Conservation (phyloP, 139 green algal species). For the Pycnococcus provasolii region DNA sequence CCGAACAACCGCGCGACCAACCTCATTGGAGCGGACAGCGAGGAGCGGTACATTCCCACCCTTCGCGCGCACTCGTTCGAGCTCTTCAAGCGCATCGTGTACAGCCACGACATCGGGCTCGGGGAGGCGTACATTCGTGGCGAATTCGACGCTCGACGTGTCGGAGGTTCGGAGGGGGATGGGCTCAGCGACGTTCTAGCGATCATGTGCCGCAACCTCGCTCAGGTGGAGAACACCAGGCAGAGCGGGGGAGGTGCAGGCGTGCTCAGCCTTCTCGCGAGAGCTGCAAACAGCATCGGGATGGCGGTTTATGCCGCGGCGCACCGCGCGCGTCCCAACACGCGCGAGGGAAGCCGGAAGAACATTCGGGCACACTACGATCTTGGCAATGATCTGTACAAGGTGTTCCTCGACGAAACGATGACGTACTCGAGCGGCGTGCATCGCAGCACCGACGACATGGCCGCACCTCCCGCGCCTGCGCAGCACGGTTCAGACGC, state of each 20-base stretch:
- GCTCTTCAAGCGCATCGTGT: conserved; percentile 66
- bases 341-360: not conserved
- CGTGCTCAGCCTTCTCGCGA: not conserved
- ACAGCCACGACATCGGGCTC: conserved; percentile 68
- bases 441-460: conserved; percentile 17
- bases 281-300: not conserved
- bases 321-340: too few relatives aligned
- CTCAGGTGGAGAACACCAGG: not conserved
- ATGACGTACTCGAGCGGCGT: conserved; percentile 89
- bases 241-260: not conserved
- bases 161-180: too few relatives aligned
- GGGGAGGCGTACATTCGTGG: conserved; percentile 85
- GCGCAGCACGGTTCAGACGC: not conserved
- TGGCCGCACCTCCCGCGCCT: too few relatives aligned
- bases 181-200: conserved; percentile 26
- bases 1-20: too few relatives aligned
- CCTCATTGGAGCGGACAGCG: too few relatives aligned
- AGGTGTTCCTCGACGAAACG: conserved; percentile 79
- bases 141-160: conserved; percentile 44
- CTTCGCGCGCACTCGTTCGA: too few relatives aligned
- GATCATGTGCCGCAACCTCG: conserved; percentile 6
- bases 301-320: too few relatives aligned
- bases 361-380: conserved; percentile 99
- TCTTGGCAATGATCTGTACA: conserved; percentile 87
- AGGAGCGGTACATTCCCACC: too few relatives aligned